Percentiles rank a stretch among this genome's conserved stretches.
These are phyloP conservation scores for Plasmodium falciparum DNA, from an alignment of 169 alveolate genomes.

Conservation along the genomic window DNA sequence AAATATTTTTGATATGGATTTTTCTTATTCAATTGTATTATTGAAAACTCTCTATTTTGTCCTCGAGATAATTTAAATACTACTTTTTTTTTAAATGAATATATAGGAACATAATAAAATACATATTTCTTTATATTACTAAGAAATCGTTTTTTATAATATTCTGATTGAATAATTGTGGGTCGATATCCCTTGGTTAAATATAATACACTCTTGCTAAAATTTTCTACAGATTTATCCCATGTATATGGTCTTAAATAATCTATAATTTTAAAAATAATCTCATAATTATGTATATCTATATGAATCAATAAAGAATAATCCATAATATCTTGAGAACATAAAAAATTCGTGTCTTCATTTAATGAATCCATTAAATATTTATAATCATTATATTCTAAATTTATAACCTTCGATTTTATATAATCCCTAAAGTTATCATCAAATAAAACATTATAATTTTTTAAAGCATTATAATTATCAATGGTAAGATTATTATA, in stretches of 20 bases:
- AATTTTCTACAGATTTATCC: slow-evolving; percentile 75
- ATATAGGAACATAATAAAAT: slow-evolving; percentile 53
- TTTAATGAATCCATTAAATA: slow-evolving; percentile 66
- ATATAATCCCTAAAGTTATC: slow-evolving; percentile 70
- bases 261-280: slow-evolving; percentile 70
- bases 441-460: slow-evolving; percentile 56
- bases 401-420: slow-evolving; percentile 48
- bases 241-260: slow-evolving; percentile 75
- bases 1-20: slow-evolving; percentile 47
- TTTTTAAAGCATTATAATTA: slow-evolving; percentile 34
- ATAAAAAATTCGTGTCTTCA: slow-evolving; percentile 43
- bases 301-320: slow-evolving; percentile 69
- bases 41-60: slow-evolving; percentile 18
- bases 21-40: slow-evolving; percentile 13
- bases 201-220: slow-evolving; percentile 72
- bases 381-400: slow-evolving; percentile 53
- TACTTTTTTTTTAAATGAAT: slow-evolving; percentile 41
- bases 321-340: slow-evolving; percentile 66
- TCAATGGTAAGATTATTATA: slow-evolving; percentile 43
- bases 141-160: slow-evolving; percentile 64
- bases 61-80: slow-evolving; percentile 35
- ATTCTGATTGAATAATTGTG: slow-evolving; percentile 73
- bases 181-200: slow-evolving; percentile 74
- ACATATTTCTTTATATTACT: slow-evolving; percentile 69
- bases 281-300: slow-evolving; percentile 43